A percentile compares a stretch with the other conserved stretches of the same genome.
Conservation (phyloP, 768 basidiomycete species). For the Hortiboletus campestris region DNA sequence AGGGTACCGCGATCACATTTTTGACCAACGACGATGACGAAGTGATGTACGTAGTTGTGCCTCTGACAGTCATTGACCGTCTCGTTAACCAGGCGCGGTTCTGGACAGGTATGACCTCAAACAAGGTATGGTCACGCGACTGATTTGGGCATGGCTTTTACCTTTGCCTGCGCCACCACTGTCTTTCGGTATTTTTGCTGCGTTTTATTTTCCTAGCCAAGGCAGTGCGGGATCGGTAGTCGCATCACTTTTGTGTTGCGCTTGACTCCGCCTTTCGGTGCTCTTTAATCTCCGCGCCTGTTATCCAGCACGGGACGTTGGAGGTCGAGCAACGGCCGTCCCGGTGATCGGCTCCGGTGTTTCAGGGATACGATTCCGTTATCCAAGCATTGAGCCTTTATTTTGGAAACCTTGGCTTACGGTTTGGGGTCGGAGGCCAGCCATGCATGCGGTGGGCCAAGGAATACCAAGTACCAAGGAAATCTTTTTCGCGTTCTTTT, state of each 20-base stretch:
- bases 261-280: not conserved
- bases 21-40: constrained; percentile 94
- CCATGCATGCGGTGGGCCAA: too few relatives aligned
- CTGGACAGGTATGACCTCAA: constrained; percentile 85
- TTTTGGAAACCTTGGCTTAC: not conserved
- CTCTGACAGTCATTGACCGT: not conserved
- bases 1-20: constrained; percentile 93
- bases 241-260: not conserved
- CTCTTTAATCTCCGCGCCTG: constrained; percentile 11
- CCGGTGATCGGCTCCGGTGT: constrained; percentile 2
- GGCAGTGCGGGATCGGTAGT: not conserved
- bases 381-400: not conserved
- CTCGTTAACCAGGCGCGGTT: constrained; percentile 8
- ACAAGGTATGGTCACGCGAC: constrained; percentile 55
- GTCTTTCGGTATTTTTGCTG: not conserved
- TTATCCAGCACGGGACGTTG: too few relatives aligned
- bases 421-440: too few relatives aligned
- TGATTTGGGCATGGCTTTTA: not conserved
- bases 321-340: not conserved
- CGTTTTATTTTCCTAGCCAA: not conserved
- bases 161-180: not conserved
- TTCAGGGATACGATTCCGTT: not conserved
- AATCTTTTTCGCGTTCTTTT: not conserved
- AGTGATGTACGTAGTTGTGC: constrained; percentile 72
- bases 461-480: not conserved